phyloP scores from a whole-genome alignment of 2,329 filamentous ascomycete species.

The Epichloe glyceriae region DNA sequence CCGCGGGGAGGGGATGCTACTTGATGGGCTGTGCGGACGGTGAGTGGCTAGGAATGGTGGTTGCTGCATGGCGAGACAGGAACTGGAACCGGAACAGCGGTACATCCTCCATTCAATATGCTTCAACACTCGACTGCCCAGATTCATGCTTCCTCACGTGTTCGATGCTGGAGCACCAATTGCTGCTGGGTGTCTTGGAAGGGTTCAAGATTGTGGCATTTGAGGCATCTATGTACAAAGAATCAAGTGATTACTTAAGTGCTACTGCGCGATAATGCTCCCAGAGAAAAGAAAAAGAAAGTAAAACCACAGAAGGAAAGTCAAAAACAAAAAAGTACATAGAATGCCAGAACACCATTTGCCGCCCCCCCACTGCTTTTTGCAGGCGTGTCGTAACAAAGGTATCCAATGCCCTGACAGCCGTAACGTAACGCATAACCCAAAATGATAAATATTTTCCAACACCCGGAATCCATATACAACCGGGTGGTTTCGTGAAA shows the following conservation, averaged over 20 bases:
- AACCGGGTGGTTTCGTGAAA: not conserved
- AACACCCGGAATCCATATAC: not conserved
- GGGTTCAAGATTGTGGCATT: not conserved
- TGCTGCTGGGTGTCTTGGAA: not conserved
- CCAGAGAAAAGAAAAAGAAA: not conserved
- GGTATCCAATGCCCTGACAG: constrained; percentile 1
- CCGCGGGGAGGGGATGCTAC: too few species aligned
- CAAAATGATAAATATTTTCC: not conserved
- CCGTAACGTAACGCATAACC: not conserved
- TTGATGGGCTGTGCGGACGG: too few species aligned
- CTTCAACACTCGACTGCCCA: too few species aligned
- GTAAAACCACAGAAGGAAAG: not conserved
- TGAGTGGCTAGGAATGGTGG: too few species aligned
- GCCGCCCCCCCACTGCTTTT: not conserved
- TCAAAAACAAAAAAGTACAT: not conserved
- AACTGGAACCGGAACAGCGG: too few species aligned
- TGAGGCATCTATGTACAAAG: not conserved
- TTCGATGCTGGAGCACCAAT: not conserved
- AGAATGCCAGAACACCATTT: not conserved
- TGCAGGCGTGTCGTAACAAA: not conserved
- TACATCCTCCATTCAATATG: too few species aligned
- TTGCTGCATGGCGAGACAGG: too few species aligned
- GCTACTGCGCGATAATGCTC: not conserved
- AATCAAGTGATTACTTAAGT: not conserved
- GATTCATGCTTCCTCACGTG: too few species aligned